phyloP scores from a whole-genome alignment of 306 rosid species.

The Corylus heterophylla region DNA sequence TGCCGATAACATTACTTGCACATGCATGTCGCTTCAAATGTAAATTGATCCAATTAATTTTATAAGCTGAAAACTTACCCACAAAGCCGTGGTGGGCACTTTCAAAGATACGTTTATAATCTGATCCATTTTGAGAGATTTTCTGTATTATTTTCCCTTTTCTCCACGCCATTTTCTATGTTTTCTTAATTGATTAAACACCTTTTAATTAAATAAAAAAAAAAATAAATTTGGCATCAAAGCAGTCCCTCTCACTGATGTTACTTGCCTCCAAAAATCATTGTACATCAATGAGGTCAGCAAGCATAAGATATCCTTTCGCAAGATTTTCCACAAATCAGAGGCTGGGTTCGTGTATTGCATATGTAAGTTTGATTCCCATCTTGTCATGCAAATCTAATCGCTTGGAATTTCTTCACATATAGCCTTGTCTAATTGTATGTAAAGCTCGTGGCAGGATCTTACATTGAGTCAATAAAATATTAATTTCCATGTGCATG shows the following conservation, averaged over 20 bases:
- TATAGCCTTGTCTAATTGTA: constrained; percentile 16
- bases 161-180: too few relatives aligned
- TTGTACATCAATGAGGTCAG: constrained; percentile 35
- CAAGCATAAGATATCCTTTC: constrained; percentile 29
- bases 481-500: neutral
- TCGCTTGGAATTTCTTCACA: constrained; percentile 36
- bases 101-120: too few relatives aligned
- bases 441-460: constrained; percentile 39
- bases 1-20: too few relatives aligned
- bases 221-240: constrained; percentile 14
- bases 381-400: constrained; percentile 45
- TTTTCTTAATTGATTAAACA: too few relatives aligned
- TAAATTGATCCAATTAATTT: too few relatives aligned
- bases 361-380: constrained; percentile 49
- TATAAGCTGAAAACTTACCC: too few relatives aligned
- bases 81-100: too few relatives aligned
- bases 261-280: constrained; percentile 53
- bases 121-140: too few relatives aligned
- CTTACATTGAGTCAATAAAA: constrained; percentile 33
- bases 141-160: too few relatives aligned
- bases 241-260: constrained; percentile 46
- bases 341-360: constrained; percentile 41
- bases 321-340: constrained; percentile 38
- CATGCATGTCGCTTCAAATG: too few relatives aligned
- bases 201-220: too few relatives aligned